These are phyloP conservation scores for Sphaerosporella brunnea DNA, from an alignment of 495 filamentous ascomycete genomes.

Conservation along the genomic window DNA sequence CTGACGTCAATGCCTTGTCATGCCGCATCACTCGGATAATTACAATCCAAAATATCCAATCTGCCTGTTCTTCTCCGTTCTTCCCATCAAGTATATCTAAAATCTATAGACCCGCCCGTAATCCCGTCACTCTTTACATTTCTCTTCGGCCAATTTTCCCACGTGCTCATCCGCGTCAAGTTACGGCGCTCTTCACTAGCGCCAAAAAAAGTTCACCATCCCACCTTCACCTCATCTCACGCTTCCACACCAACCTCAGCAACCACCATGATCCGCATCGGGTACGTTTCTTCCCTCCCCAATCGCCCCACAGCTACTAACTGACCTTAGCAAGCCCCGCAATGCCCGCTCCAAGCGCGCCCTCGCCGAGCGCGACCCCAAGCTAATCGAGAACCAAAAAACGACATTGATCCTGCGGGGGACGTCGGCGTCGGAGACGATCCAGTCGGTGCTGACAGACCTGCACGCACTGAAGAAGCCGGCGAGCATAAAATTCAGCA, in stretches of 20 bases:
- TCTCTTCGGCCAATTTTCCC: no score
- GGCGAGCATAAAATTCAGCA: constrained; percentile 67
- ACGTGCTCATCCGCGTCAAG: no score
- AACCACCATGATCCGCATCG: constrained; percentile 20
- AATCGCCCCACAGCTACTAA: neutral
- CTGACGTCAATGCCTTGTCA: no score
- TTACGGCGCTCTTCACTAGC: neutral
- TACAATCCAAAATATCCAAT: no score
- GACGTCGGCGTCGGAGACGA: constrained; percentile 56
- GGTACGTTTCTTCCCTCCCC: constrained; percentile 12
- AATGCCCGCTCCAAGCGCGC: constrained; percentile 88
- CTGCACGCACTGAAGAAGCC: constrained; percentile 66
- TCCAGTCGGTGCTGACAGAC: constrained; percentile 64
- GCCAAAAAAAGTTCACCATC: neutral
- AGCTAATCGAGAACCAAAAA: constrained; percentile 72
- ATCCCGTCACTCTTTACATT: no score
- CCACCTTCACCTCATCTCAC: neutral
- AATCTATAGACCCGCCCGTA: no score
- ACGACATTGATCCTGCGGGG: constrained; percentile 70
- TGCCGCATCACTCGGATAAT: no score
- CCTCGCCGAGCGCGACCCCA: constrained; percentile 82
- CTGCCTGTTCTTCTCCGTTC: no score
- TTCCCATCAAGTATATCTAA: no score
- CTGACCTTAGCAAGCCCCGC: constrained; percentile 36
- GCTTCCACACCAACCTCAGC: neutral